Percentiles rank a stretch among this genome's conserved stretches.
phyloP scores from a whole-genome alignment of 2,329 filamentous ascomycete genomes.

The Arthrobotrys megalospora region DNA sequence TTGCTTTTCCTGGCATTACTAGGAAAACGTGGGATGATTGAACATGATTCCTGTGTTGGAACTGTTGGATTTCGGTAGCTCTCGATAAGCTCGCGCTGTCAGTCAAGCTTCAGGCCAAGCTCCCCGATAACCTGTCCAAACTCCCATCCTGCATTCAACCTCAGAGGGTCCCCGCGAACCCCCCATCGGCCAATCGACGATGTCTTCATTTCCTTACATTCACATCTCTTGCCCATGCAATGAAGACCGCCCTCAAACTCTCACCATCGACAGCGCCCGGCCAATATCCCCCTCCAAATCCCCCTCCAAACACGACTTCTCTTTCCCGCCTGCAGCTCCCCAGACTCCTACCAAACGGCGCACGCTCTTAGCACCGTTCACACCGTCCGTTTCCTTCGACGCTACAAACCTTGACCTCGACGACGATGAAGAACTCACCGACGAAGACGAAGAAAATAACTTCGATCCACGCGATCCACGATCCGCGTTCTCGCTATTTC shows the following conservation, averaged over 20 bases:
- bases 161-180: background rate
- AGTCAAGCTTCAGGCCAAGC: slow-evolving; percentile 22
- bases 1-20: background rate
- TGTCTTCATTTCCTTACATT: slow-evolving; percentile 73
- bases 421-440: slow-evolving; percentile 68
- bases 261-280: slow-evolving; percentile 56
- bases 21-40: background rate
- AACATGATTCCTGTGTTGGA: slow-evolving; percentile 19
- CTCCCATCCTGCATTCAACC: slow-evolving; percentile 4
- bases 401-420: slow-evolving; percentile 51
- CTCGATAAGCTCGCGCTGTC: slow-evolving; percentile 12
- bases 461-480: slow-evolving; percentile 89
- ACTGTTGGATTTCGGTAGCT: slow-evolving; percentile 38
- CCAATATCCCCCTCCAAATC: slow-evolving; percentile 66
- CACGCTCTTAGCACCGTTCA: slow-evolving; percentile 62
- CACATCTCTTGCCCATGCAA: slow-evolving; percentile 78
- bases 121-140: slow-evolving; percentile 13
- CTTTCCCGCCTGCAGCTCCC: slow-evolving; percentile 58
- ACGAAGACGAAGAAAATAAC: slow-evolving; percentile 81
- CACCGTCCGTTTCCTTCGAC: slow-evolving; percentile 43
- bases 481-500: slow-evolving; percentile 92
- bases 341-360: slow-evolving; percentile 60
- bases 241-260: slow-evolving; percentile 67
- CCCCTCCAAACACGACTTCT: slow-evolving; percentile 66
- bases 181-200: slow-evolving; percentile 17